These are phyloP conservation scores for Fusarium coffeatum DNA, from an alignment of 2,329 filamentous ascomycete species.

Conservation along the genomic window DNA sequence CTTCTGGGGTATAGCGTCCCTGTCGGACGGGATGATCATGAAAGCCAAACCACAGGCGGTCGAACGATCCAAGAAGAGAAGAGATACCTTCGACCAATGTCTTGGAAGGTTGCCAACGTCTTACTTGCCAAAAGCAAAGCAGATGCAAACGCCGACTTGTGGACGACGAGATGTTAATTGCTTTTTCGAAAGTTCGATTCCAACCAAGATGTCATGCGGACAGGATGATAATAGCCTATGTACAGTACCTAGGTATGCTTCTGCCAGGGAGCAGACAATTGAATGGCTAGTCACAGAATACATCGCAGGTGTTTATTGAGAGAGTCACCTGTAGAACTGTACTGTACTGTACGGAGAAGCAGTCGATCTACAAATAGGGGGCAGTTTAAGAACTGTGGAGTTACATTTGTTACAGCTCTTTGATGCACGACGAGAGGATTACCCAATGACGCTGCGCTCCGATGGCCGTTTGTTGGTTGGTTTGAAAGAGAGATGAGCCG, in stretches of 20 bases:
- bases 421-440: slow-evolving; percentile 29
- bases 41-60: slow-evolving; percentile 12
- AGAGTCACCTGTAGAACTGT: neutral
- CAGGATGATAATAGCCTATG: neutral
- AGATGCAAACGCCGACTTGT: neutral
- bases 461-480: slow-evolving; percentile 16
- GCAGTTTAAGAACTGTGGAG: slow-evolving; percentile 29
- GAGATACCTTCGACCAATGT: neutral
- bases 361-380: slow-evolving; percentile 38
- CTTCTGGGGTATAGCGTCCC: slow-evolving; percentile 40
- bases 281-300: neutral
- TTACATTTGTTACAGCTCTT: slow-evolving; percentile 33
- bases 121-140: neutral
- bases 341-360: slow-evolving; percentile 20
- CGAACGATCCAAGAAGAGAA: slow-evolving; percentile 10
- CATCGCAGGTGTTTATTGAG: neutral
- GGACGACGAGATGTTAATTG: neutral
- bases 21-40: slow-evolving; percentile 28
- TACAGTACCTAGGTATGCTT: neutral
- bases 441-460: neutral
- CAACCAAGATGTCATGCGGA: neutral
- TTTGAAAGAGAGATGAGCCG: slow-evolving; percentile 25
- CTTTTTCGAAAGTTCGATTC: slow-evolving; percentile 4
- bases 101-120: neutral
- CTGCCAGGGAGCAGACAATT: neutral